Percentiles rank a stretch among this genome's conserved stretches.
Conservation (phyloP, 352 stramenopile species). For the Phytophthora pinifolia region DNA sequence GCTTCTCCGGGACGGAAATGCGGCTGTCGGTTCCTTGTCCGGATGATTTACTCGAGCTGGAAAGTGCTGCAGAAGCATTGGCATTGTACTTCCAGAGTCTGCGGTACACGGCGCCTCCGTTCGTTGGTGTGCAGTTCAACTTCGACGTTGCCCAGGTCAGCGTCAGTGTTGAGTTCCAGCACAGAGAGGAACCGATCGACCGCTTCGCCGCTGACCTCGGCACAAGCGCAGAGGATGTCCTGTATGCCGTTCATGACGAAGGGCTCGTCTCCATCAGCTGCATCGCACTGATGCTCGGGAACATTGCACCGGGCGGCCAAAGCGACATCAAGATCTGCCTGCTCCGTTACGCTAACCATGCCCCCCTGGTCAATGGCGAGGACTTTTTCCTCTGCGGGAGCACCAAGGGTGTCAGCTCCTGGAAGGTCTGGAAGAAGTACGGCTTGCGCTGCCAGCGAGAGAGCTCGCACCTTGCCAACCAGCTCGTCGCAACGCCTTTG, state of each 20-base stretch:
- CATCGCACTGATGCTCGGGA: slow-evolving; percentile 42
- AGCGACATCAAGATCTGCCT: slow-evolving; percentile 59
- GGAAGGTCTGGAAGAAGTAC: slow-evolving; percentile 57
- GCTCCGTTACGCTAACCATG: slow-evolving; percentile 74
- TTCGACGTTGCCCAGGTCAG: slow-evolving; percentile 46
- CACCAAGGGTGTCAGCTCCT: slow-evolving; percentile 38
- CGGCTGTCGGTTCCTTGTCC: slow-evolving; percentile 58
- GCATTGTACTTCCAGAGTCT: slow-evolving; percentile 73
- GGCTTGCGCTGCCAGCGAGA: slow-evolving; percentile 44
- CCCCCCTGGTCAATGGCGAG: slow-evolving; percentile 59
- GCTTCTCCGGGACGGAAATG: slow-evolving; percentile 84
- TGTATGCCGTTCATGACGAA: slow-evolving; percentile 43
- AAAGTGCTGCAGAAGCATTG: slow-evolving; percentile 49
- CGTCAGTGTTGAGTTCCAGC: slow-evolving; percentile 39
- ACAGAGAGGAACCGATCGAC: slow-evolving; percentile 51
- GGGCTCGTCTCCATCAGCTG: slow-evolving; percentile 42
- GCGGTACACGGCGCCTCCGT: slow-evolving; percentile 54
- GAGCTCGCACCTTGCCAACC: slow-evolving; percentile 45
- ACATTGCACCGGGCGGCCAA: slow-evolving; percentile 11
- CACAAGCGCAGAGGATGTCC: slow-evolving; percentile 35
- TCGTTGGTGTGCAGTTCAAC: slow-evolving; percentile 56
- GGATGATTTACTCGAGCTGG: slow-evolving; percentile 28
- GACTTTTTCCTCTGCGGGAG: slow-evolving; percentile 64
- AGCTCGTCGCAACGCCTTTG: slow-evolving; percentile 42
- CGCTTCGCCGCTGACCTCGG: slow-evolving; percentile 57